Evolutionary conservation across 345 rosid species (phyloP), one percentile per base, ranked within the genome.

Genomic region (Microcos paniculata): DNA sequence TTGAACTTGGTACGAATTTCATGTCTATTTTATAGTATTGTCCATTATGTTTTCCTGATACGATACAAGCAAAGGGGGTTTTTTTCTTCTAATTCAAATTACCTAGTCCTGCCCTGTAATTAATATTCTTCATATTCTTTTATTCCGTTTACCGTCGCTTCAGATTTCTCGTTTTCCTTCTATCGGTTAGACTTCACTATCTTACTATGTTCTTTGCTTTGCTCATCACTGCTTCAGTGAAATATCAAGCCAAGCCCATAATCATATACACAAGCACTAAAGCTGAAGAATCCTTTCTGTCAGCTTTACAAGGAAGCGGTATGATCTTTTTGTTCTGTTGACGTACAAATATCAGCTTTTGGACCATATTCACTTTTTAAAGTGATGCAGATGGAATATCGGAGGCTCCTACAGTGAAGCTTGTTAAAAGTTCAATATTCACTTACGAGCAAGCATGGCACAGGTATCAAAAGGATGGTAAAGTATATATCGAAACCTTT

Each of bases 401-500:
- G 12, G 93, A 88, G 82, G 86, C 83, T 75, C 87, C 94, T 46
- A 70, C 75, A 28, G 90, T 96, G 80, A 85, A 86, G 81, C 86
- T 93, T 63, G 96, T 96, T 45, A 93, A 93, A 86, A 91, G 98
- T 82, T 90, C 99, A 59, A 82, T 93, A 78, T 96, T 96, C 87
- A 90, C 98, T 87, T 91, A 96, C 66, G 99, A 96, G 83, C 99
- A 96, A 87, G 98, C 99, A 24, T 96, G 99, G 98, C 98, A 96
- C 81, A 91, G 98, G 98, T 95, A 84, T 57, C 72, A 71, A 66
- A 62, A 33, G 52, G 78, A 71, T 4, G 61, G 48, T 23, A 40
- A 66, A 76, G 64, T 12, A 53, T 35, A 23, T 70, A 14, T 15
- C n/a, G n/a, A n/a, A n/a, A n/a, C n/a, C n/a, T n/a, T n/a, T n/a